Base-by-base conservation (phyloP, 169 alveolate species). In the Eimeria maxima region DNA sequence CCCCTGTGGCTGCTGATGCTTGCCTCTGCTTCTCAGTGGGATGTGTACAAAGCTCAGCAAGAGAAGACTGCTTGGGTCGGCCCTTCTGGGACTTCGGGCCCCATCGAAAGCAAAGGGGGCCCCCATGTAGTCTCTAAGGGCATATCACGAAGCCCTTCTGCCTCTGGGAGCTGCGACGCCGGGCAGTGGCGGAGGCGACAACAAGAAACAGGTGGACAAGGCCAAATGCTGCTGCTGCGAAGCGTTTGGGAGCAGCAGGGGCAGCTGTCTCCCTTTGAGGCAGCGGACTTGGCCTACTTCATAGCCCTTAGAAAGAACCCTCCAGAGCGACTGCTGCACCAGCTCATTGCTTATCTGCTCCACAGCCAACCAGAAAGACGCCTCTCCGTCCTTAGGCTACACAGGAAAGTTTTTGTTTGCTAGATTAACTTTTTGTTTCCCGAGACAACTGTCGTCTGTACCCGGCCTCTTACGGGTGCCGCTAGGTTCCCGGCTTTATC, bases 311-410 rank as follows among this genome's bases (percentile, higher is more conserved):
- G 80, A 20, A 55, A 60, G 60, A 55, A 86, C 60, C 80, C 93
- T 57, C 93, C 93, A 18, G 93, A 86, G 63, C 55, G 22, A 13
- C 93, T 86, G 80, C 80, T 86, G 80, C 93, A 86, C 55, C 93
- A 86, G 93, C 93, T 86, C 65, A 29, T 55, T 27, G 16, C 42
- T 16, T 60, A 33, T 42, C 81, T 86, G 55, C 80, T 86, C 57
- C 53, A 53, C 80, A 86, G 27, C 55, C 76, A 86, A 22, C 93
- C 93, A 18, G 93, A 86, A 60, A 45, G 93, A 29, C 47, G 45
- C 60, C 93, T 86, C 65, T 53, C 76, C 7, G 67, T 55, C 24
- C 78, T 86, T 29, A 29, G 93, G 65, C 27, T 86, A n/a, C 93
- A 86, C 93, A 86, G 93, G 93, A 67, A 86, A 44, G 93, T n/a